phyloP scores from a whole-genome alignment of 495 filamentous ascomycete genomes.

The Neurospora sp. region DNA sequence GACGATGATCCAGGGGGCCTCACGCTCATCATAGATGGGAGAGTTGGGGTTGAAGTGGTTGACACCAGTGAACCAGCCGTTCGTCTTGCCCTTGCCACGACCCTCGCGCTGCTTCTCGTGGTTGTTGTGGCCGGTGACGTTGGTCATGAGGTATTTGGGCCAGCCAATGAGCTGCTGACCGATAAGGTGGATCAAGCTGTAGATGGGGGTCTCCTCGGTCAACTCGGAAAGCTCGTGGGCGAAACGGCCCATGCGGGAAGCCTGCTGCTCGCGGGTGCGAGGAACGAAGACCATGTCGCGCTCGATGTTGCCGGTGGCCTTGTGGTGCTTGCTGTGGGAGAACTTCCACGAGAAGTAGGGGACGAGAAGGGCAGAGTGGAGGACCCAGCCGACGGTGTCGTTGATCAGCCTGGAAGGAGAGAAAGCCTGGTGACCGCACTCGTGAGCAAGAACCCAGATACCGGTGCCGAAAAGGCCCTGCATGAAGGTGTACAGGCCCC shows the following conservation, averaged over 20 bases:
- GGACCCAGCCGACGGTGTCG: conserved; percentile 76
- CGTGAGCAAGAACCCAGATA: conserved; percentile 77
- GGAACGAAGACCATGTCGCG: conserved; percentile 98
- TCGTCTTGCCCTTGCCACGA: conserved; percentile 79
- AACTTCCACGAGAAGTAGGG: conserved; percentile 93
- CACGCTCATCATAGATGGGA: conserved; percentile 85
- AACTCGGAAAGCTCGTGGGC: conserved; percentile 76
- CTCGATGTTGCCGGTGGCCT: conserved; percentile 89
- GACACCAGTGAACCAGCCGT: conserved; percentile 69
- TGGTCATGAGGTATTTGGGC: conserved; percentile 75
- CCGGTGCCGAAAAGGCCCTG: conserved; percentile 75
- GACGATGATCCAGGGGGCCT: conserved; percentile 69
- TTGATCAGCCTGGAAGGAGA: conserved; percentile 71
- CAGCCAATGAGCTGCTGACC: conserved; percentile 85
- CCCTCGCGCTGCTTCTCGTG: conserved; percentile 77
- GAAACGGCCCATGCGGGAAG: conserved; percentile 55
- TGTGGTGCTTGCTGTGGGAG: conserved; percentile 89
- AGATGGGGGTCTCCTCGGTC: conserved; percentile 87
- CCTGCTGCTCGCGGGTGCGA: conserved; percentile 68
- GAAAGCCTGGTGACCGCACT: conserved; percentile 84
- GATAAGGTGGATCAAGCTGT: conserved; percentile 60
- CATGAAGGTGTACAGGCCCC: conserved; percentile 58
- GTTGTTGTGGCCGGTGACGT: conserved; percentile 91
- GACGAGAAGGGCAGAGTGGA: conserved; percentile 72
- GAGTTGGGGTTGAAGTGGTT: conserved; percentile 89